Percentiles rank a stretch among this genome's conserved stretches.
These are phyloP conservation scores for Rhodomyrtus tomentosa DNA, from an alignment of 345 rosid genomes.

Conservation along the genomic window DNA sequence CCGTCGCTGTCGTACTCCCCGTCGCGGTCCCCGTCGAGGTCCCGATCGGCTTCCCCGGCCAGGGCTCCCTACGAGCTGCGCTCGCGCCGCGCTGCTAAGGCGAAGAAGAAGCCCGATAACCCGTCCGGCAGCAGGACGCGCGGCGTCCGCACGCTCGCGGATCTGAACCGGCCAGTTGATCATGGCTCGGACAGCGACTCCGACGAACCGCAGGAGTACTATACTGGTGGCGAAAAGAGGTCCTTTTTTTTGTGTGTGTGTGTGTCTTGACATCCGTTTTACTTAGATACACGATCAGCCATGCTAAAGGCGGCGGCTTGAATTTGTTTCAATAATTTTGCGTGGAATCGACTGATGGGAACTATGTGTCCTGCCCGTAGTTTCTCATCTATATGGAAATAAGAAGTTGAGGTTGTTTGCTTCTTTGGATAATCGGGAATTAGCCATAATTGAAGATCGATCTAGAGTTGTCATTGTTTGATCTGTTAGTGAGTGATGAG, in stretches of 20 bases:
- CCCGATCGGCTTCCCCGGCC: constrained; percentile 52
- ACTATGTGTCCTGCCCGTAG: not conserved
- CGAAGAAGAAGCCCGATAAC: constrained; percentile 20
- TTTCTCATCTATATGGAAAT: not conserved
- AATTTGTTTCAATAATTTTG: not conserved
- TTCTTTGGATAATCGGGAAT: not conserved
- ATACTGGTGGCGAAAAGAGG: constrained; percentile 93
- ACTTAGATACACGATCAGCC: not conserved
- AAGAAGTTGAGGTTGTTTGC: not conserved
- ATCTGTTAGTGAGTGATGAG: not conserved
- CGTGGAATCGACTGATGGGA: not conserved
- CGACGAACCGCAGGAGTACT: constrained; percentile 59
- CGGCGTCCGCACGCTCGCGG: constrained; percentile 74
- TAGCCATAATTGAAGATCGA: not conserved
- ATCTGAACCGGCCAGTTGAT: constrained; percentile 52
- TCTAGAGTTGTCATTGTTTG: not conserved
- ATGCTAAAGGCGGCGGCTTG: not conserved
- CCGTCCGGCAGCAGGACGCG: constrained; percentile 32
- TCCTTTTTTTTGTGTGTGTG: constrained; percentile 2
- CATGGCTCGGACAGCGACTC: constrained; percentile 37
- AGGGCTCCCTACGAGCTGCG: constrained; percentile 45
- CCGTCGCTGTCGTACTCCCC: constrained; percentile 33
- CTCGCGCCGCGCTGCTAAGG: constrained; percentile 25
- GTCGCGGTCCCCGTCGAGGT: constrained; percentile 46
- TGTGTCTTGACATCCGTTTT: not conserved